Evolutionary conservation across 345 rosid species (phyloP).

Genomic region (Populus deltoides): DNA sequence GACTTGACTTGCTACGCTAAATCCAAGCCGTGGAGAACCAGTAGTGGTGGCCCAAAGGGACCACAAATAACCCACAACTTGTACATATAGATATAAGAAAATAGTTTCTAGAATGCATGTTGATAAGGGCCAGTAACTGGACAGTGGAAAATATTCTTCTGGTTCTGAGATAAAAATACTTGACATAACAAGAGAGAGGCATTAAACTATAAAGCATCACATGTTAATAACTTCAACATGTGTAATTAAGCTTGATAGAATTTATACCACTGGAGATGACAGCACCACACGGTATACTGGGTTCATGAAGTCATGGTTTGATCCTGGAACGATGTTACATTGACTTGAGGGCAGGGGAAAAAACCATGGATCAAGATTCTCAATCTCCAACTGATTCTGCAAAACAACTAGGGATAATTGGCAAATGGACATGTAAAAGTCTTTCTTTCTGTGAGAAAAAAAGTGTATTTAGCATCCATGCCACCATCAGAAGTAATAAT

Average conservation of each 20-base stretch:
- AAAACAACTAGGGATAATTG: slow-evolving; percentile 16
- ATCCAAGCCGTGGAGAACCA: too few species aligned
- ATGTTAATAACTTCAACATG: neutral
- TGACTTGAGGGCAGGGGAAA: slow-evolving; percentile 69
- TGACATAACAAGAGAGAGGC: neutral
- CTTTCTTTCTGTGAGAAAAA: neutral
- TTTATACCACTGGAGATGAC: slow-evolving; percentile 88
- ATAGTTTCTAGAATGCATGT: neutral
- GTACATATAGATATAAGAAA: neutral
- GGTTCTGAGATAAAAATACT: neutral
- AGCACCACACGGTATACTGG: slow-evolving; percentile 67
- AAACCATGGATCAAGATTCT: slow-evolving; percentile 73
- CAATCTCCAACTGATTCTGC: slow-evolving; percentile 47
- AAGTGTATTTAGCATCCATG: neutral
- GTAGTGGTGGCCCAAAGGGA: too few species aligned
- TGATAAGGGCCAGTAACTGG: neutral
- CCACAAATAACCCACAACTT: too few species aligned
- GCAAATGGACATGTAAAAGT: slow-evolving; percentile 4
- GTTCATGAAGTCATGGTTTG: slow-evolving; percentile 71
- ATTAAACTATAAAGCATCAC: neutral
- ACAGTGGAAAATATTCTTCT: neutral
- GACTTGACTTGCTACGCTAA: too few species aligned
- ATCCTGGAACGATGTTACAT: slow-evolving; percentile 65
- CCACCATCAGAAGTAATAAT: neutral
- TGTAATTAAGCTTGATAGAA: slow-evolving; percentile 16